These are phyloP conservation scores for Penicillium silybi DNA, from an alignment of 495 filamentous ascomycete species.

Conservation along the genomic window DNA sequence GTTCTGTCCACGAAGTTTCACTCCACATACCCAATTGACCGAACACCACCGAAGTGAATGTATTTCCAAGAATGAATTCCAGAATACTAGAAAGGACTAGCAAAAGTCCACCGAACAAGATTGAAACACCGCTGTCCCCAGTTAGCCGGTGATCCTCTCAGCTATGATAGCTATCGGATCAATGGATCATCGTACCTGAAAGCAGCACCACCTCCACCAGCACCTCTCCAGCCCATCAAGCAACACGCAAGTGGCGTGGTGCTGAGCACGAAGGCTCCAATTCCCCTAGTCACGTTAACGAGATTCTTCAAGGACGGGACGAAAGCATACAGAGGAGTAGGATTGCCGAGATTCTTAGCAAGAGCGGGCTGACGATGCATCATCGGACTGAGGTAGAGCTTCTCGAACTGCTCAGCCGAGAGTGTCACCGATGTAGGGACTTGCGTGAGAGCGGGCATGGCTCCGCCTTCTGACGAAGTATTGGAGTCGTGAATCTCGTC, in stretches of 20 bases:
- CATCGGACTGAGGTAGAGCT: slow-evolving; percentile 62
- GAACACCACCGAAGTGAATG: slow-evolving; percentile 63
- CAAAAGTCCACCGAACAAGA: slow-evolving; percentile 28
- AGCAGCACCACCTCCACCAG: slow-evolving; percentile 58
- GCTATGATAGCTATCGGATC: too few relatives aligned
- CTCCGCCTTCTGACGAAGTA: not conserved
- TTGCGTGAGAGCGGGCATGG: not conserved
- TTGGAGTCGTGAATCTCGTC: not conserved
- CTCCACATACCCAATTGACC: slow-evolving; percentile 38
- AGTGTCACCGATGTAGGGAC: slow-evolving; percentile 32
- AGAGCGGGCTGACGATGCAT: slow-evolving; percentile 31
- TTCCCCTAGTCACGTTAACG: slow-evolving; percentile 25
- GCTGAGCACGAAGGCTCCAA: slow-evolving; percentile 55
- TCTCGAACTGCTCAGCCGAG: slow-evolving; percentile 67
- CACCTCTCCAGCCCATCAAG: slow-evolving; percentile 67
- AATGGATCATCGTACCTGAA: slow-evolving; percentile 31
- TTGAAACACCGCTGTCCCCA: slow-evolving; percentile 12
- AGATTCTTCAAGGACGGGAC: not conserved
- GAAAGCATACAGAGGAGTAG: slow-evolving; percentile 59
- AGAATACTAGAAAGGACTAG: slow-evolving; percentile 54
- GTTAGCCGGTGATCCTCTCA: not conserved
- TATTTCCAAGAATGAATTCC: slow-evolving; percentile 62
- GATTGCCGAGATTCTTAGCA: slow-evolving; percentile 53
- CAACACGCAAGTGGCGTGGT: slow-evolving; percentile 59
- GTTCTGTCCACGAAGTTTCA: not conserved